Evolutionary conservation across 805 yeast species (phyloP).

Genomic region (Barnettozyma vustinii): DNA sequence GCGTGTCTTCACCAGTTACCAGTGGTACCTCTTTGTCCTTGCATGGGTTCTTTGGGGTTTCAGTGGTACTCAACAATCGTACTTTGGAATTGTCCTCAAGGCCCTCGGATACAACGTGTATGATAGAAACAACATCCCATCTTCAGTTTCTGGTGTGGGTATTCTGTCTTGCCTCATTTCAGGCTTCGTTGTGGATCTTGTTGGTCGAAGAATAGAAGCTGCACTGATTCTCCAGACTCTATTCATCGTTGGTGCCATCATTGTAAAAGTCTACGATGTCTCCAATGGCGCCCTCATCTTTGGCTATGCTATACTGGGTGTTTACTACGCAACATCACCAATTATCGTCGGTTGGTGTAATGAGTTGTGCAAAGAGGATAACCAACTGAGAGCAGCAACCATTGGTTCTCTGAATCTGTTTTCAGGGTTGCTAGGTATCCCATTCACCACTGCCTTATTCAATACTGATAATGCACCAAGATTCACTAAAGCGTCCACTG

Average conservation of each 20-base stretch:
- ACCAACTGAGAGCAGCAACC: slow-evolving; percentile 21
- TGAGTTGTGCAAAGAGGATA: slow-evolving; percentile 21
- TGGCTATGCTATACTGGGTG: slow-evolving; percentile 16
- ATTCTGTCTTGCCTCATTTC: slow-evolving; percentile 14
- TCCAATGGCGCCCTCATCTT: slow-evolving; percentile 14
- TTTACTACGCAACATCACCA: slow-evolving; percentile 15
- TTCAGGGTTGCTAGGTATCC: slow-evolving; percentile 14
- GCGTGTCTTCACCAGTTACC: slow-evolving; percentile 17
- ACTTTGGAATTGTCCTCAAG: slow-evolving; percentile 17
- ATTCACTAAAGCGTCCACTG: slow-evolving; percentile 14
- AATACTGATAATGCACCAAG: slow-evolving; percentile 19
- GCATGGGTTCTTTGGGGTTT: slow-evolving; percentile 15
- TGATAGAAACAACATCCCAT: slow-evolving; percentile 22
- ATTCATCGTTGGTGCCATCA: slow-evolving; percentile 16
- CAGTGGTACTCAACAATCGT: slow-evolving; percentile 9
- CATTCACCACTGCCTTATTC: slow-evolving; percentile 14
- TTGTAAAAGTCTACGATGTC: slow-evolving; percentile 16
- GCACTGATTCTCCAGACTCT: slow-evolving; percentile 5
- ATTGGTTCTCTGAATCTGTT: slow-evolving; percentile 21
- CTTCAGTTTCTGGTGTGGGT: slow-evolving; percentile 16
- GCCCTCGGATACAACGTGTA: slow-evolving; percentile 19
- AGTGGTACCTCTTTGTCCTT: slow-evolving; percentile 18
- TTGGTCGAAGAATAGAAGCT: slow-evolving; percentile 17
- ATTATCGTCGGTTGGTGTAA: slow-evolving; percentile 22
- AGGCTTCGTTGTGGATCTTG: slow-evolving; percentile 17